Base-by-base conservation (phyloP, 768 basidiomycete genomes). In the Pseudohyphozyma bogoriensis region DNA sequence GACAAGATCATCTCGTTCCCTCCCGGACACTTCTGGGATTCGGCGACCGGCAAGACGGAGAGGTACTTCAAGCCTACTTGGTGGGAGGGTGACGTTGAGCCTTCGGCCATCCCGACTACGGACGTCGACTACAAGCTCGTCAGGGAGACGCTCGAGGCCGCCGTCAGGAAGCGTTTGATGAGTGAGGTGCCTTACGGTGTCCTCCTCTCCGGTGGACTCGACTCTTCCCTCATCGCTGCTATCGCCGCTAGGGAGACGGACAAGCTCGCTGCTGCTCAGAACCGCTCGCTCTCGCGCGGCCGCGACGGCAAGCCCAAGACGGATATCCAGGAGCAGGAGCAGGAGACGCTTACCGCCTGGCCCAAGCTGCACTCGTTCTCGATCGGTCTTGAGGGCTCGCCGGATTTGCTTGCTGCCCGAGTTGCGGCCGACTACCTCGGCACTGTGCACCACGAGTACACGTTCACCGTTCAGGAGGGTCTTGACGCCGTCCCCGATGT, bases 131-230 rank as follows among this genome's bases (percentile, higher is more conserved):
- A 85, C 46, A 84, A 78, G 10, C 74, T 80, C 28, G 74, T 99
- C 35, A 82, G 92, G 44, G 83, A 87, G 72, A 79, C 84, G 0
- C 79, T 99, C 32, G 95, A 97, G 75, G 84, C 80, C 33, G 89
- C 95, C 18, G 95, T 99, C 51, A 81, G 84, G 69, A 99, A 97
- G 74, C 80, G 95, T 51, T 77, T 99, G 24, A 99, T 99, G 95
- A 87, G 86, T 33, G 95, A 99, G 75, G 95, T 97, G 15, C 95
- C 95, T 4, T 99, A 92, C 67, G 95, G 95, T 60, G 95, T 99
- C 20, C 80, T 99, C 44, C 81, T 99, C 59, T 89, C 86, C 63
- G 95, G 95, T 50, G 95, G 95, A 26, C 77, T 99, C 56, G 95
- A 99, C 73, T 91, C 88, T 70, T 92, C 89, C 71, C 77, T 99